Evolutionary conservation across 495 filamentous ascomycete species (phyloP).

Genomic region (Stereocaulon alpinum): DNA sequence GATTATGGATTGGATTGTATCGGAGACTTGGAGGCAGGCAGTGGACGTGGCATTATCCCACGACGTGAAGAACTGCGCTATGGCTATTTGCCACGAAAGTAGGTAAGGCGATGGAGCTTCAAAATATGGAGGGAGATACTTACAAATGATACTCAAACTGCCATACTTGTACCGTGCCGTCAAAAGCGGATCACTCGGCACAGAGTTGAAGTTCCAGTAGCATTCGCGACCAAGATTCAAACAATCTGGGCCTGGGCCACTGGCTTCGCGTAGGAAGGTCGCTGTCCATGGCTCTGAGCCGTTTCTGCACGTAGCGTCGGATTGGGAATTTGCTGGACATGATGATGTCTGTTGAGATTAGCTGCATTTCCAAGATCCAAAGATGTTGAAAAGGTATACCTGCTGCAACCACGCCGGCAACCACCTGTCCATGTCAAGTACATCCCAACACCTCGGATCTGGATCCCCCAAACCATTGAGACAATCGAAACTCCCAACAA

Average conservation of each 20-base stretch:
- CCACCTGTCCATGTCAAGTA: slow-evolving; percentile 4
- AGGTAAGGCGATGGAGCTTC: no score
- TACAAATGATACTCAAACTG: no score
- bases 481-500: neutral
- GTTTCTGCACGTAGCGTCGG: neutral
- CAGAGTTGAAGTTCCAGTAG: neutral
- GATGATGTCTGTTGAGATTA: neutral
- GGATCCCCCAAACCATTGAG: neutral
- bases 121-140: no score
- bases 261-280: slow-evolving; percentile 6
- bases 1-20: no score
- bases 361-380: no score
- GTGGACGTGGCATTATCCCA: no score
- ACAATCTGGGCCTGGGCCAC: neutral
- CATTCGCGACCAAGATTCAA: neutral
- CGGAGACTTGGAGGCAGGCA: no score
- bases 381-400: no score
- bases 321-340: neutral
- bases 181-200: neutral
- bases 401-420: slow-evolving; percentile 6
- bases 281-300: slow-evolving; percentile 7
- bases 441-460: neutral
- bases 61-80: no score
- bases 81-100: no score
- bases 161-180: neutral